Base-by-base conservation (phyloP, 345 rosid species). In the Gossypium rotundifolium region DNA sequence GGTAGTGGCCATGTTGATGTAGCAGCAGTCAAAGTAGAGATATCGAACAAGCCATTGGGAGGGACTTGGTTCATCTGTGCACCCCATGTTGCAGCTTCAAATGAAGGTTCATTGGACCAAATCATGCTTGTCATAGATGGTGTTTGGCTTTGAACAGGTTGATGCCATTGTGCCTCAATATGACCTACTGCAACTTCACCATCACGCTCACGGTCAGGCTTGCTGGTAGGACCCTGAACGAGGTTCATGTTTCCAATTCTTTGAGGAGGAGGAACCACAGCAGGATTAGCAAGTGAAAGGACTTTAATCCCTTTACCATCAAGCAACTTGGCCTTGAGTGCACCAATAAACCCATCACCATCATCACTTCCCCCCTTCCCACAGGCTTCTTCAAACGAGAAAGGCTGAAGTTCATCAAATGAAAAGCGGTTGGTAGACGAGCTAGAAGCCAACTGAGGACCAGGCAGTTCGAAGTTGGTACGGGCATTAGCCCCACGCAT, bases 381-480 rank as follows among this genome's bases (percentile, higher is more conserved):
- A 13, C 88, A 85, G 11, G 83, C 88, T 20, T 82, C 81, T 77
- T 87, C 88, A 23, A 85, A 83, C 16, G 84, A 87, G 63, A 87
- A 87, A 42, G 88, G 84, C 77, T 87, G 80, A 14, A 80, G 53
- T 11, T 73, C 74, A 7, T 85, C 84, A 2, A 49, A 9, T 6
- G 48, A 17, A 29, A 38, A 51, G 51, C 80, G 54, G 22, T 52
- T 62, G 49, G 55, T 74, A 2, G 44, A 23, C 14, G 80, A 22
- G 53, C 75, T 63, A 2, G 70, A 11, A 5, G 75, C 69, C 0
- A 81, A 63, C n/a, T 22, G 77, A 16, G 88, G 40, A 33, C 40
- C 7, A 33, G 40, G 83, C 27, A 76, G 48, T 20, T 82, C 86
- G 40, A 85, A 87, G 79, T 85, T 87, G 74, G 90, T 85, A 23